These are phyloP conservation scores for Elaeagnus macrophylla DNA, from an alignment of 306 rosid species.

Conservation along the genomic window DNA sequence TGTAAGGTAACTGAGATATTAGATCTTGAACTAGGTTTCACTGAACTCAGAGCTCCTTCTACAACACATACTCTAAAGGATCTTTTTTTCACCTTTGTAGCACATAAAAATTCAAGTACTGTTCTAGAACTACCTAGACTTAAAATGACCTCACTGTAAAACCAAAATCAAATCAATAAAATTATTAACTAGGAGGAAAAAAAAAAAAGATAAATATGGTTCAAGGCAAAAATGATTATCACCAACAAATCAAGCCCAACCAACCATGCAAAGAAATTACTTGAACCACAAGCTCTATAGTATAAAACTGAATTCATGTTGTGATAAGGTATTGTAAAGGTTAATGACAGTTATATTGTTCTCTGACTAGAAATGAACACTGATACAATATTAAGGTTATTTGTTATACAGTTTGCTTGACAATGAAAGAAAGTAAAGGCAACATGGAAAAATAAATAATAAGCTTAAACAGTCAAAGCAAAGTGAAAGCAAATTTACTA, in stretches of 20 bases:
- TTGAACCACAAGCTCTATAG: too few species aligned
- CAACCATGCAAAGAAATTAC: too few species aligned
- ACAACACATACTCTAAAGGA: constrained; percentile 86
- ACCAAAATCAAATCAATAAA: constrained; percentile 11
- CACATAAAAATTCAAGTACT: constrained; percentile 87
- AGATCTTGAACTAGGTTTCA: constrained; percentile 9
- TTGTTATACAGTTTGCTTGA: background rate
- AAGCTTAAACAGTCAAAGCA: constrained; percentile 14
- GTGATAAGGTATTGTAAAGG: too few species aligned
- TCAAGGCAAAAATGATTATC: too few species aligned
- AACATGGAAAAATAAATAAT: constrained; percentile 10
- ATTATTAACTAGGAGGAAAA: constrained; percentile 7
- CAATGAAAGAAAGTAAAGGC: background rate
- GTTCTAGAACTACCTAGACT: constrained; percentile 96
- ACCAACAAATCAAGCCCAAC: too few species aligned
- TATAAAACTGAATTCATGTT: too few species aligned
- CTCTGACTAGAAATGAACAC: too few species aligned
- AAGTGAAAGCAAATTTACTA: constrained; percentile 38
- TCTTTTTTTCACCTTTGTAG: constrained; percentile 92
- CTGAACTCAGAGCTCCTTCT: constrained; percentile 98
- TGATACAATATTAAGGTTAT: too few species aligned
- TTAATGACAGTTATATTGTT: too few species aligned
- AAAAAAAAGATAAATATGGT: too few species aligned
- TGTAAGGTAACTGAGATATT: constrained; percentile 4
- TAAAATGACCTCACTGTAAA: constrained; percentile 88